phyloP scores from a whole-genome alignment of 2,329 filamentous ascomycete genomes.

The Ascochyta lentis region DNA sequence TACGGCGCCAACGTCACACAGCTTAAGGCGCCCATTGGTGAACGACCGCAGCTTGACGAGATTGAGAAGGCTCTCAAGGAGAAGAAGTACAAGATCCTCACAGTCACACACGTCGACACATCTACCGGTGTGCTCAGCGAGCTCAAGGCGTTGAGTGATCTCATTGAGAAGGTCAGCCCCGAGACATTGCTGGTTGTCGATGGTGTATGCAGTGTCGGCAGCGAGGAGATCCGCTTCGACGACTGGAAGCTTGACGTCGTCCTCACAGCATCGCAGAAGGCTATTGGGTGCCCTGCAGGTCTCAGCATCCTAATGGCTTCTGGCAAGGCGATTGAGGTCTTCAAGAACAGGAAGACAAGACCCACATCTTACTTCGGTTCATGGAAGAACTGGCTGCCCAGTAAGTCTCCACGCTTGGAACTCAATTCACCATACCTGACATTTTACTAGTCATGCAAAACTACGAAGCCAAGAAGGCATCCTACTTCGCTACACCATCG shows the following conservation, averaged over 20 bases:
- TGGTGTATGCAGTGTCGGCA: conserved; percentile 95
- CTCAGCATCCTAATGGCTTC: conserved; percentile 95
- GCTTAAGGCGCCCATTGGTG: conserved; percentile 86
- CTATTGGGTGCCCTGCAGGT: conserved; percentile 92
- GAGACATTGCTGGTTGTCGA: conserved; percentile 92
- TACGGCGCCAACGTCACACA: conserved; percentile 92
- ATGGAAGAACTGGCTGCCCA: conserved; percentile 96
- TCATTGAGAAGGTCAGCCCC: conserved; percentile 85
- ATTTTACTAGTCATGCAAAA: conserved; percentile 83
- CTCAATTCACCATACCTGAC: conserved; percentile 22
- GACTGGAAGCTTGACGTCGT: conserved; percentile 93
- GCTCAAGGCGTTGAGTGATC: conserved; percentile 80
- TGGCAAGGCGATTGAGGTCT: conserved; percentile 79
- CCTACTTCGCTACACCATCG: conserved; percentile 96
- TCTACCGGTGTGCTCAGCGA: conserved; percentile 95
- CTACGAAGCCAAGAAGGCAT: conserved; percentile 96
- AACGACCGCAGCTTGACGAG: conserved; percentile 82
- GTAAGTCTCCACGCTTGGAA: conserved; percentile 53
- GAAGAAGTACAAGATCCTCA: conserved; percentile 93
- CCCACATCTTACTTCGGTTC: conserved; percentile 92
- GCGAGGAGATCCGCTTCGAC: conserved; percentile 95
- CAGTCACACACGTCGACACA: conserved; percentile 96
- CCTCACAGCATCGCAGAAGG: conserved; percentile 94
- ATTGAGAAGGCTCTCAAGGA: conserved; percentile 87
- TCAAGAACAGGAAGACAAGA: conserved; percentile 80